Base-by-base conservation (phyloP, 164 flowering plant genomes). In the Akebia trifoliata region DNA sequence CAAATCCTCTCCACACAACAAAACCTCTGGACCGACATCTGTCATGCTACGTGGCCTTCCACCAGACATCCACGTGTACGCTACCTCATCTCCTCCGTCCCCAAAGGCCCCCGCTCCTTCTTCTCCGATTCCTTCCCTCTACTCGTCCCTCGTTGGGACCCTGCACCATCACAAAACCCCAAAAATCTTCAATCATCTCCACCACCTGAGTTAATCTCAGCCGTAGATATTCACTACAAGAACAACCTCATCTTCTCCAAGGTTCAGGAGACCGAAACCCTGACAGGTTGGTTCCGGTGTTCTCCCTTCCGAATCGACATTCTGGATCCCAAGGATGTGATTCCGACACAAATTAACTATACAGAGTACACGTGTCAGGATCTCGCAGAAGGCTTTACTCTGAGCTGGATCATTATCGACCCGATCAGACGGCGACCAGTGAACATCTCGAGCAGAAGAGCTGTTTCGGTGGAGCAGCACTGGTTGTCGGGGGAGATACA, bases 11-110 rank as follows among this genome's bases (percentile, higher is more conserved):
- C 83, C 68, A n/a, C 63, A 17, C 73, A 78, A 0, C 72, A 76
- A 1, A 38, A 20, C 0, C 81, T 87, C 57, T 90, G 97, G 97
- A 37, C 40, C 0, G 40, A 69, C 40, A 66, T 84, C 50, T 82
- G 85, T 66, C n/a, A 42, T 63, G 12, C 76, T 58, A 68, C 72
- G 0, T 87, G 87, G 86, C 97, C 93, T 4, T 87, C 95, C 21
- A 62, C 73, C 32, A 45, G 46, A 37, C 49, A 73, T 39, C 80
- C 80, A 11, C 66, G 63, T 31, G 39, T 84, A 21, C 49, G 35
- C 37, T 7, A 37, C 34, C 51, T 76, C 65, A 69, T 85, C 74
- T 69, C 79, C 56, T 1, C 70, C 29, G 81, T 81, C 76, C 76
- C 86, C 3, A 15, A 65, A 67, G 81, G 81, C 57, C 78, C 72